Evolutionary conservation across 2,329 filamentous ascomycete species (phyloP).

Genomic region (Curvularia eragrostidis): DNA sequence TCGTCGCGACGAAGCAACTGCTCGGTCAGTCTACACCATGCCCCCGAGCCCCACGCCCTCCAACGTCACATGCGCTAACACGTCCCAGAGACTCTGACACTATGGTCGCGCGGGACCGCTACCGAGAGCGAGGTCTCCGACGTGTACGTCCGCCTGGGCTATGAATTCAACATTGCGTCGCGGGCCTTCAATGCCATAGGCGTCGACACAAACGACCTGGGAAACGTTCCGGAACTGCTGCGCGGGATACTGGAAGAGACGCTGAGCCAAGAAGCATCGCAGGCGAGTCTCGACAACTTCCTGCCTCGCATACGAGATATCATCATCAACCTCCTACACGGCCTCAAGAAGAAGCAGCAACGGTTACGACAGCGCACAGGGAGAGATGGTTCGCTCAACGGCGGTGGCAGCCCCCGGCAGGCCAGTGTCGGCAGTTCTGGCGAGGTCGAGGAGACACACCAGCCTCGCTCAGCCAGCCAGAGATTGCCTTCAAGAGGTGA

Average conservation of each 20-base stretch:
- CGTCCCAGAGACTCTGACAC: constrained; percentile 79
- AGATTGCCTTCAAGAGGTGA: constrained; percentile 51
- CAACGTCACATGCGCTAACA: constrained; percentile 22
- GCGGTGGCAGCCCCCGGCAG: constrained; percentile 48
- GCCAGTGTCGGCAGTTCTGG: constrained; percentile 43
- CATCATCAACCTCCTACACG: constrained; percentile 96
- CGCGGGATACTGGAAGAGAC: constrained; percentile 93
- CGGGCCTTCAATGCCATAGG: constrained; percentile 96
- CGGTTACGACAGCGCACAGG: constrained; percentile 70
- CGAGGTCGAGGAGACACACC: constrained; percentile 51
- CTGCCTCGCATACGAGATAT: constrained; percentile 95
- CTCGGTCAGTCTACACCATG: constrained; percentile 55
- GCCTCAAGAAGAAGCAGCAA: constrained; percentile 95
- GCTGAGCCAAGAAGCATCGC: constrained; percentile 92
- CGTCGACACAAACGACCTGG: constrained; percentile 91
- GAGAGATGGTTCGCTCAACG: constrained; percentile 54
- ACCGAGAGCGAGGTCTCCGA: constrained; percentile 96
- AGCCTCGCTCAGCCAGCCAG: constrained; percentile 51
- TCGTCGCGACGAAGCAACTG: constrained; percentile 96
- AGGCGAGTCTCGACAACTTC: constrained; percentile 91
- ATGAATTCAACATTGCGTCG: constrained; percentile 99
- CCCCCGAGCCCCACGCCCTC: constrained; percentile 1
- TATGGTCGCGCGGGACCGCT: constrained; percentile 93
- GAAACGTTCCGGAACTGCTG: constrained; percentile 91
- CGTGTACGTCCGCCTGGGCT: constrained; percentile 95